Evolutionary conservation across 345 rosid genomes (phyloP).

Genomic region (Anastatica hierochuntica): DNA sequence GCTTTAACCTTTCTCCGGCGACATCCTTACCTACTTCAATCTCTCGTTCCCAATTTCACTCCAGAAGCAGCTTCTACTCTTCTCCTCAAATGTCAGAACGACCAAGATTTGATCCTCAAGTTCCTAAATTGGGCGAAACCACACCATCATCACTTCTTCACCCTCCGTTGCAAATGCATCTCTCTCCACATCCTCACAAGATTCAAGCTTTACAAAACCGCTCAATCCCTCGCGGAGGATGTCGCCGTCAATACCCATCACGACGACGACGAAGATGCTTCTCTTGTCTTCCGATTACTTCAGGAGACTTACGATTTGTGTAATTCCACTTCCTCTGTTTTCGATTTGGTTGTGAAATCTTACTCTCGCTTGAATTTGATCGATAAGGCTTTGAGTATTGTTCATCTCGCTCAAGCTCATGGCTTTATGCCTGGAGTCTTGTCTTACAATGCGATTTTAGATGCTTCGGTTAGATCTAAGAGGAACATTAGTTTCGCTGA

Average conservation of each 20-base stretch:
- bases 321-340: constrained; percentile 66
- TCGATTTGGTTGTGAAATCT: constrained; percentile 78
- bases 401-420: constrained; percentile 44
- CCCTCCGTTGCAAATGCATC: constrained; percentile 54
- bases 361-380: constrained; percentile 50
- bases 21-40: constrained; percentile 52
- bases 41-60: constrained; percentile 49
- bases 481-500: constrained; percentile 42
- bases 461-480: constrained; percentile 53
- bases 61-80: constrained; percentile 53
- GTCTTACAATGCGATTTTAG: constrained; percentile 73
- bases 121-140: constrained; percentile 66
- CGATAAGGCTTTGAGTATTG: constrained; percentile 50
- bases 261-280: constrained; percentile 31
- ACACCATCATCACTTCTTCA: constrained; percentile 58
- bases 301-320: constrained; percentile 53
- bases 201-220: constrained; percentile 75
- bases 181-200: constrained; percentile 72
- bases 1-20: constrained; percentile 49
- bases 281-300: constrained; percentile 46
- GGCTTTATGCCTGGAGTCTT: constrained; percentile 94
- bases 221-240: constrained; percentile 57
- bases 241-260: constrained; percentile 35
- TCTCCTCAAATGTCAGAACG: constrained; percentile 56
- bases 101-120: constrained; percentile 40